phyloP scores from a whole-genome alignment of 352 stramenopile genomes.

The Globisporangium cederbergense region DNA sequence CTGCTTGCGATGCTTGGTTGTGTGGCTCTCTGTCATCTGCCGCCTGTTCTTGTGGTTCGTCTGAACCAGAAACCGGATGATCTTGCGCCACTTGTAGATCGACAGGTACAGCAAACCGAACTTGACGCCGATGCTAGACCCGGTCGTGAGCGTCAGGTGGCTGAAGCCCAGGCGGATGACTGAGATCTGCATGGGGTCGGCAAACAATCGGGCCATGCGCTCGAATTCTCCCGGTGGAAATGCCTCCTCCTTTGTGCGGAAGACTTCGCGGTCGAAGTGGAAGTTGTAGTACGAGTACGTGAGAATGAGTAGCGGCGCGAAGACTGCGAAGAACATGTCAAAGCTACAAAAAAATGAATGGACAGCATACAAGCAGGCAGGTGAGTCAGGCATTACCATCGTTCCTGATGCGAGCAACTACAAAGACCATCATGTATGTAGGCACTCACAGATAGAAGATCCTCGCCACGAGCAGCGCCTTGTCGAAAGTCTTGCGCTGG shows the following conservation, averaged over 20 bases:
- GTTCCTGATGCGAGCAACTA: neutral
- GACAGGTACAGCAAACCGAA: slow-evolving; percentile 19
- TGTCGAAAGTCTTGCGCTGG: slow-evolving; percentile 31
- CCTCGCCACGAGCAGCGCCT: slow-evolving; percentile 26
- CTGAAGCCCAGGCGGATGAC: slow-evolving; percentile 43
- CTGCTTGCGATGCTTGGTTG: slow-evolving; percentile 12
- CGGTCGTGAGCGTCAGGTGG: slow-evolving; percentile 37
- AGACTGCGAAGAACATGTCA: slow-evolving; percentile 62
- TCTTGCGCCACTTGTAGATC: slow-evolving; percentile 25
- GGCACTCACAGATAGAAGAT: slow-evolving; percentile 32
- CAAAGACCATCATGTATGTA: neutral
- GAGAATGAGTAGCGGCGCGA: slow-evolving; percentile 40
- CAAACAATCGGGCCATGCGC: slow-evolving; percentile 37
- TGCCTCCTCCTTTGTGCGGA: slow-evolving; percentile 28
- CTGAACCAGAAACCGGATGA: slow-evolving; percentile 18
- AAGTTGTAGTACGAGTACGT: slow-evolving; percentile 42
- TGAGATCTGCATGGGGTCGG: slow-evolving; percentile 37
- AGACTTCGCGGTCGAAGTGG: slow-evolving; percentile 33
- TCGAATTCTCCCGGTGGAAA: slow-evolving; percentile 32
- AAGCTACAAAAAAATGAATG: slow-evolving; percentile 23
- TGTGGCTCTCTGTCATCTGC: slow-evolving; percentile 11
- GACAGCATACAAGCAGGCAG: neutral
- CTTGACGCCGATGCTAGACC: slow-evolving; percentile 18
- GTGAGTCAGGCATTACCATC: neutral
- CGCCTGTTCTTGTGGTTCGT: slow-evolving; percentile 10